These are phyloP conservation scores for Dryas octopetala DNA, from an alignment of 306 rosid species.

Conservation along the genomic window DNA sequence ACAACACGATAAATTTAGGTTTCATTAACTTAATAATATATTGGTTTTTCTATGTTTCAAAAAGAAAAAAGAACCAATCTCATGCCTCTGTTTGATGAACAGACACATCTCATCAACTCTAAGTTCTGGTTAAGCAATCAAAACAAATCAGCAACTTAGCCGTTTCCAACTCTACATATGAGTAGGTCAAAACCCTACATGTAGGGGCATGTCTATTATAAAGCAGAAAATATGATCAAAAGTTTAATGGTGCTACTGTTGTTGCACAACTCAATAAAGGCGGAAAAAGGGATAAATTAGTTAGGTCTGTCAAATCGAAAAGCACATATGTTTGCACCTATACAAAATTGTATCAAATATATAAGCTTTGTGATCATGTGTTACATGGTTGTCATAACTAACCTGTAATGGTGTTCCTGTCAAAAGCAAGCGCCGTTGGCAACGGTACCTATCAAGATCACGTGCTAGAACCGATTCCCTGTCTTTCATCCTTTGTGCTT, in stretches of 20 bases:
- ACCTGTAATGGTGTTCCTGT: slow-evolving; percentile 99
- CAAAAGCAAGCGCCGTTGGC: slow-evolving; percentile 92
- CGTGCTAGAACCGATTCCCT: slow-evolving; percentile 97
- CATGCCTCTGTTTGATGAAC: not conserved
- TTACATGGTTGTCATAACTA: slow-evolving; percentile 17
- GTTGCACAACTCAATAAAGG: not conserved
- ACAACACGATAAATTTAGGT: not conserved
- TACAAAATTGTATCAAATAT: not conserved
- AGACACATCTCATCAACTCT: not conserved
- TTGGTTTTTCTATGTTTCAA: not conserved
- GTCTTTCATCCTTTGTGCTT: slow-evolving; percentile 99
- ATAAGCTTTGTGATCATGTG: not conserved
- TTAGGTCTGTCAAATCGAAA: slow-evolving; percentile 6
- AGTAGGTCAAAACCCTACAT: slow-evolving; percentile 3
- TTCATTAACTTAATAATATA: not conserved
- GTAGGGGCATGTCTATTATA: not conserved
- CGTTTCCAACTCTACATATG: not conserved
- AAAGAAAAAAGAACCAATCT: not conserved
- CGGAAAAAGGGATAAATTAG: not conserved
- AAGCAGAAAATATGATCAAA: not conserved
- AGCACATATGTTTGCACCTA: not conserved
- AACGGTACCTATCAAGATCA: slow-evolving; percentile 95
- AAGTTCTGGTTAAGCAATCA: not conserved
- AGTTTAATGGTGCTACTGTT: not conserved
- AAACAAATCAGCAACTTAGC: not conserved